Base-by-base conservation (phyloP, 768 basidiomycete genomes). In the Trametes maxima region DNA sequence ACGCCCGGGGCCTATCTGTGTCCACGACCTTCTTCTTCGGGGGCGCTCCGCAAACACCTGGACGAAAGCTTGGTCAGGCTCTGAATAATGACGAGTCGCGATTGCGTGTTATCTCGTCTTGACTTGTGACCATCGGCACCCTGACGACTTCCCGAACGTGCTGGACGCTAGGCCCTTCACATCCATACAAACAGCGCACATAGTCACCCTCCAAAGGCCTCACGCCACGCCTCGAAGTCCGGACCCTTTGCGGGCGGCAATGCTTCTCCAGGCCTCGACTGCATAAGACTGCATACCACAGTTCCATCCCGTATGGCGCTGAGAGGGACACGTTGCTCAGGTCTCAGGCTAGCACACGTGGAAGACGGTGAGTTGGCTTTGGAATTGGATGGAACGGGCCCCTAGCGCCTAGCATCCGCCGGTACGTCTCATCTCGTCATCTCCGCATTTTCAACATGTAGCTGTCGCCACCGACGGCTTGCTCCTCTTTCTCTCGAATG, bases 31-130 rank as follows among this genome's bases (percentile, higher is more conserved):
- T 3, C 28, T 33, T 33, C 28, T 33, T 33, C 28, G 28, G 28
- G 28, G 28, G 28, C 28, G 28, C 28, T 33, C 28, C 28, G 28
- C 28, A n/a, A 4, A n/a, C 14, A 40, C 45, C 22, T 46, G 45
- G 21, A 24, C 21, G 14, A 10, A 6, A 37, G 17, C 16, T 48
- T 57, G 56, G 56, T 57, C 56, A 57, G 48, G 28, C 47, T 58
- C 48, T 7, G 48, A 37, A 48, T 21, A 28, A 28, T 49, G 36
- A 49, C 56, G 25, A 50, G 48, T 22, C 48, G 36, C 40, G 57
- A 58, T 58, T 42, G 57, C 57, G 57, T 58, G 57, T 58, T 50
- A 58, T 58, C 57, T 58, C 57, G 48, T 44, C 57, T 58, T 58
- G 36, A 19, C 21, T 39, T 33, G 28, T 33, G 28, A 33, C 19